phyloP scores from a whole-genome alignment of 1,139 yeast genomes.

The Pichia sp. region DNA sequence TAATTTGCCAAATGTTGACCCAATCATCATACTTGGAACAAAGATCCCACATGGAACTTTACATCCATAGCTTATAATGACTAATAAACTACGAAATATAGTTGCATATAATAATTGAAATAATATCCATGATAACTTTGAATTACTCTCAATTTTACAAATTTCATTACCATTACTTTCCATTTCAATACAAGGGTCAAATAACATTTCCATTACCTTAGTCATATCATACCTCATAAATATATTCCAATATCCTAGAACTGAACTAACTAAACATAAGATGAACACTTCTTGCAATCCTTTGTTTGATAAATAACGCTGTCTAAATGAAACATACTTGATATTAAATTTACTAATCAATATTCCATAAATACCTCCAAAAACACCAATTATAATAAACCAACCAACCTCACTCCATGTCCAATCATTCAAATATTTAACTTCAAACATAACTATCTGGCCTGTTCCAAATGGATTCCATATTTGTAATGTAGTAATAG shows the following conservation, averaged over 20 bases:
- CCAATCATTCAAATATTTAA: constrained; percentile 81
- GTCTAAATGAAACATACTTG: constrained; percentile 72
- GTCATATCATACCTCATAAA: constrained; percentile 88
- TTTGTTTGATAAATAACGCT: constrained; percentile 48
- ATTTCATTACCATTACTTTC: constrained; percentile 31
- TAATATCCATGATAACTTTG: constrained; percentile 20
- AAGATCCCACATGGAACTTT: constrained; percentile 94
- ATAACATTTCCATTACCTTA: constrained; percentile 82
- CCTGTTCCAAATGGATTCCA: constrained; percentile 93
- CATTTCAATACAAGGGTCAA: constrained; percentile 59
- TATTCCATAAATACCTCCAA: constrained; percentile 90
- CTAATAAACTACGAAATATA: constrained; percentile 58
- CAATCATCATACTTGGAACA: constrained; percentile 96
- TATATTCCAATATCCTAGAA: constrained; percentile 75
- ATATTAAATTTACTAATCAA: constrained; percentile 74
- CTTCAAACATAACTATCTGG: constrained; percentile 86
- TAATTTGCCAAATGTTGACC: constrained; percentile 89
- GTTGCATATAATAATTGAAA: constrained; percentile 66
- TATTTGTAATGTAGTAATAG: constrained; percentile 69
- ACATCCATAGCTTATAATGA: constrained; percentile 82
- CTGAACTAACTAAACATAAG: constrained; percentile 64
- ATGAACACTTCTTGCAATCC: constrained; percentile 59
- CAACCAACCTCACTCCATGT: constrained; percentile 78
- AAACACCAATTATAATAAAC: constrained; percentile 70
- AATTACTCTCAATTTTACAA: constrained; percentile 32